Percentiles rank a stretch among this genome's conserved stretches.
These are phyloP conservation scores for Citrus inodora DNA, from an alignment of 345 rosid genomes.

Conservation along the genomic window DNA sequence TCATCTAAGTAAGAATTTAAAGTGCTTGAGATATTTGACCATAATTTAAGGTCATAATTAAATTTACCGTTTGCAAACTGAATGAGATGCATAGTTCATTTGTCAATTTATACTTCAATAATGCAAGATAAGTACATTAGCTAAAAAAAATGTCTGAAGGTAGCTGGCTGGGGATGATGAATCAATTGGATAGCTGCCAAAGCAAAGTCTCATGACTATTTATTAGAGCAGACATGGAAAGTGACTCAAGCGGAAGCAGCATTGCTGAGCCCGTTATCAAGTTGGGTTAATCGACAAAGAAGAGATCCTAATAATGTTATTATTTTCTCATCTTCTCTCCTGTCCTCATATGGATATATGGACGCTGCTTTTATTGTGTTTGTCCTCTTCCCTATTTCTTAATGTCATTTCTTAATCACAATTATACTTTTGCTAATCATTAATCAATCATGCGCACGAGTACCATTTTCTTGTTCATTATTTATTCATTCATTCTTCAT, in stretches of 20 bases:
- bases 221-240: conserved; percentile 26
- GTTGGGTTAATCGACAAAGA: conserved; percentile 24
- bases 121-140: not conserved
- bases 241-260: conserved; percentile 19
- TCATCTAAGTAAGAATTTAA: no score
- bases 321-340: conserved; percentile 14
- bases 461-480: not conserved
- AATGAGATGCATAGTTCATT: no score
- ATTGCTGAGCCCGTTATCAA: conserved; percentile 14
- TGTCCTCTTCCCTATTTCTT: conserved; percentile 2
- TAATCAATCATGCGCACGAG: no score
- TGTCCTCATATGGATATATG: conserved; percentile 1
- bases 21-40: no score
- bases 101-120: not conserved
- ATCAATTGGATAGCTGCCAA: not conserved
- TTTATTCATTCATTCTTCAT: no score
- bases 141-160: not conserved
- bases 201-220: not conserved
- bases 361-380: conserved; percentile 10
- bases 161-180: not conserved
- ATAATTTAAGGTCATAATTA: not conserved
- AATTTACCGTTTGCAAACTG: not conserved
- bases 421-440: not conserved
- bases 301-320: conserved; percentile 27
- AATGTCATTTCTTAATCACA: not conserved